Evolutionary conservation across 2,329 filamentous ascomycete species (phyloP), one percentile per base, ranked within the genome.

Genomic region (Scedosporium boydii): DNA sequence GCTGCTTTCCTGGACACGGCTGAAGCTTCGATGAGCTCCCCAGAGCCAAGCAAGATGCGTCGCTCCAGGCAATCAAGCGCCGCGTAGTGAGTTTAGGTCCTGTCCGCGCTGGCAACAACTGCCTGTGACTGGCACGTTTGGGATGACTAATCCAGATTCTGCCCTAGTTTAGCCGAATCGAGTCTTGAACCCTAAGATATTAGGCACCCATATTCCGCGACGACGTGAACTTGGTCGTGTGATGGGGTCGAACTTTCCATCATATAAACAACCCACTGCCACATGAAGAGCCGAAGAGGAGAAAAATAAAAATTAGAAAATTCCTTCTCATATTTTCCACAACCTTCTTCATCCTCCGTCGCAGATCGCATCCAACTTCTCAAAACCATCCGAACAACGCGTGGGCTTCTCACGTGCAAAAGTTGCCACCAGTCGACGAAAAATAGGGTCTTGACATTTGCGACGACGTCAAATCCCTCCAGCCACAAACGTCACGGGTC

Each of bases 41-140:
- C 46, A 61, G 14, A 27, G 29, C 55, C 46, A 55, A 61, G 59
- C 42, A 46, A 53, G 42, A 29, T 60, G 59, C 44, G 55, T 58
- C 55, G 55, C 55, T 58, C 59, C 59, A 61, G 59, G 59, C 59
- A 61, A 51, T 51, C 46, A 55, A 61, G 27, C 55, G 46, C 46
- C 59, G 59, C 48, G 59, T 58, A 58, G 42, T 46, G 23, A 26
- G n/a, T n/a, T n/a, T n/a, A n/a, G n/a, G 10, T 14, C 21, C n/a
- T 12, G 44, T 18, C 48, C 42, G 23, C 51, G 51, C 55, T 58
- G 27, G 34, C 55, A 58, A 26, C 55, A 58, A 6, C 55, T 58
- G 26, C 55, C 27, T 34, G 12, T 10, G 34, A 7, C 55, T 23
- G 51, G 4, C 51, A 14, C 4, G 23, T 2, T 10, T 23, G 12